phyloP scores from a whole-genome alignment of 495 filamentous ascomycete genomes.

The Xylaria venustula region DNA sequence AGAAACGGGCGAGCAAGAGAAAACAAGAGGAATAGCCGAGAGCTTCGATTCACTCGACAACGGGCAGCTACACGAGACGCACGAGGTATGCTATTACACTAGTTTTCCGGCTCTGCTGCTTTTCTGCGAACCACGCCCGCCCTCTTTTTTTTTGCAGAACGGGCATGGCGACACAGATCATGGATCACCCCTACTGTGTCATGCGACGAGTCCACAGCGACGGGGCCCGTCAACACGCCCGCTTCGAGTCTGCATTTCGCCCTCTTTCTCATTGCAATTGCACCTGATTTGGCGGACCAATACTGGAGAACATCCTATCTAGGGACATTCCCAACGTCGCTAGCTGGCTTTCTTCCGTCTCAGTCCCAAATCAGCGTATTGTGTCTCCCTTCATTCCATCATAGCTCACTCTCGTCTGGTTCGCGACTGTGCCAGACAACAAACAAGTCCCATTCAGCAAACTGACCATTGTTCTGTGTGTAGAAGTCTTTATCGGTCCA shows the following conservation, averaged over 20 bases:
- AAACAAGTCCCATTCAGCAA: constrained; percentile 18
- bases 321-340: constrained; percentile 23
- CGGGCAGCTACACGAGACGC: constrained; percentile 29
- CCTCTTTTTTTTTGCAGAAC: constrained; percentile 1
- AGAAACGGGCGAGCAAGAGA: not conserved
- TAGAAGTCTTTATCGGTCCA: constrained; percentile 13
- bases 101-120: constrained; percentile 24
- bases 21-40: not conserved
- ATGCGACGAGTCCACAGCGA: constrained; percentile 26
- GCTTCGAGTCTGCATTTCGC: not conserved
- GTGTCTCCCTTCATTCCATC: constrained; percentile 35
- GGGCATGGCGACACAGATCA: constrained; percentile 20
- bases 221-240: constrained; percentile 53
- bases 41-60: constrained; percentile 5
- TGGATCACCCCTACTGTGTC: constrained; percentile 22
- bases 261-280: not conserved
- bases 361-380: constrained; percentile 15
- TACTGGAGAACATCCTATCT: constrained; percentile 9
- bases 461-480: constrained; percentile 1
- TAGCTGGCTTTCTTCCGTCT: constrained; percentile 18
- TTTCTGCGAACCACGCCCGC: constrained; percentile 7
- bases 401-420: constrained; percentile 11
- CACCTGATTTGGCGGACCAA: constrained; percentile 16
- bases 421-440: constrained; percentile 20
- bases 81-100: constrained; percentile 31